A percentile compares a stretch with the other conserved stretches of the same genome.
phyloP scores from a whole-genome alignment of 352 stramenopile species.

The Globisporangium nagaii region DNA sequence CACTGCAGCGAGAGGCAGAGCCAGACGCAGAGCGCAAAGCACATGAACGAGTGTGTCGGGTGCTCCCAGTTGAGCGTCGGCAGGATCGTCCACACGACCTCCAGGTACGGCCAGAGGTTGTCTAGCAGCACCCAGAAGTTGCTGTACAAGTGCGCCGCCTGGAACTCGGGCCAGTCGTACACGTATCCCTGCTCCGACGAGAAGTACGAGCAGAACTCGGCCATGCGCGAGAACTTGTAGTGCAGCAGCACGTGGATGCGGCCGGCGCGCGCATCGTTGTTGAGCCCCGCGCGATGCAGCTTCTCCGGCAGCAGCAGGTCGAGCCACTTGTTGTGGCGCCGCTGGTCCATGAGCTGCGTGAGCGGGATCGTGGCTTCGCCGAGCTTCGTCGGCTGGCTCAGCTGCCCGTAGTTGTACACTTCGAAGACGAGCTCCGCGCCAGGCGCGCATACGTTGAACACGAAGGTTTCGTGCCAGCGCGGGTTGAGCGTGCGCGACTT shows the following conservation, averaged over 20 bases:
- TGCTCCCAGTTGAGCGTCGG: constrained; percentile 84
- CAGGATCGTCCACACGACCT: constrained; percentile 78
- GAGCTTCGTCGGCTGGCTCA: constrained; percentile 79
- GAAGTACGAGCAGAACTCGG: constrained; percentile 82
- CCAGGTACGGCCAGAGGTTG: constrained; percentile 80
- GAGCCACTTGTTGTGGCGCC: constrained; percentile 84
- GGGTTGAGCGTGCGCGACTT: constrained; percentile 84
- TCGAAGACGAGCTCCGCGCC: constrained; percentile 78
- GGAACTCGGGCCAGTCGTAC: constrained; percentile 79
- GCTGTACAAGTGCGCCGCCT: constrained; percentile 77
- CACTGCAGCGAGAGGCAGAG: constrained; percentile 79
- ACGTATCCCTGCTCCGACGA: constrained; percentile 60
- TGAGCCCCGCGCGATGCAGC: constrained; percentile 70
- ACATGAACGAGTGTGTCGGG: constrained; percentile 79
- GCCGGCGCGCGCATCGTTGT: constrained; percentile 77
- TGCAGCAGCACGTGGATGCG: constrained; percentile 81
- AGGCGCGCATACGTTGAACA: constrained; percentile 83
- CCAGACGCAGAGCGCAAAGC: constrained; percentile 81
- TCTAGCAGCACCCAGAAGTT: constrained; percentile 86
- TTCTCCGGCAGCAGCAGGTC: constrained; percentile 76
- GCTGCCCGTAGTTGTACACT: constrained; percentile 81
- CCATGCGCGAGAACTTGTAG: constrained; percentile 85
- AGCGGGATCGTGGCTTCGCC: constrained; percentile 73
- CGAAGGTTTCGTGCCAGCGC: constrained; percentile 84
- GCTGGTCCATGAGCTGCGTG: constrained; percentile 80